Conservation (phyloP, 176 grass and related monocot species). For the Puccinellia tenuiflora region DNA sequence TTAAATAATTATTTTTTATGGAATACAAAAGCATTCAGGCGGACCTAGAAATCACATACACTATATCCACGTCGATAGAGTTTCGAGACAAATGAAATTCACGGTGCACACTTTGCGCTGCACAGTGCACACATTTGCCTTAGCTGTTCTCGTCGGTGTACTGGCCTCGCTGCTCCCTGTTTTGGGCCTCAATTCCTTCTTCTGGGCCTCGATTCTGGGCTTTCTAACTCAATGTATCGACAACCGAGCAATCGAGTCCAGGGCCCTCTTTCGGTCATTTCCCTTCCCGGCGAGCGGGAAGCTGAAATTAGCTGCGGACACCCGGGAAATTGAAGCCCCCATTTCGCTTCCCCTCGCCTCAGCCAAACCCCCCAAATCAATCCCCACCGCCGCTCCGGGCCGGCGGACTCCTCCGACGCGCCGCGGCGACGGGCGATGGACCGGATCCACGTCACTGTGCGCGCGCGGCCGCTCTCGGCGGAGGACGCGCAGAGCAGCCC, state of each 20-base stretch:
- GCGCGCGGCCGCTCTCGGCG: conserved; percentile 54
- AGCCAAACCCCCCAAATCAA: neutral
- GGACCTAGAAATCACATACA: no score
- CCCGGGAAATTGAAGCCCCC: neutral
- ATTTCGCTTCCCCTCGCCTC: neutral
- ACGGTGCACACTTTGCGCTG: no score
- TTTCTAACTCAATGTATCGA: neutral
- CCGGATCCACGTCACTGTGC: conserved; percentile 76
- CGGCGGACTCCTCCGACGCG: neutral
- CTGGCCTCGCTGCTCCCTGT: neutral
- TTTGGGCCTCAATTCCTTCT: neutral
- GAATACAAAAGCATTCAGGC: no score
- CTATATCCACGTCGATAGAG: no score
- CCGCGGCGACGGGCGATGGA: conserved; percentile 43
- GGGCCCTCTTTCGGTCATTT: neutral
- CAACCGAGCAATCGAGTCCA: neutral
- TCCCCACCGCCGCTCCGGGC: neutral
- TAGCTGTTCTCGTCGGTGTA: no score
- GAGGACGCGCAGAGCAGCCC: conserved; percentile 67
- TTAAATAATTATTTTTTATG: no score
- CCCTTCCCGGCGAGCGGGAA: conserved; percentile 13
- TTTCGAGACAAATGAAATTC: no score
- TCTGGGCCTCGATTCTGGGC: neutral
- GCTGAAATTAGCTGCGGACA: neutral
- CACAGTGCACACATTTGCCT: no score